Conservation (phyloP, 2,329 filamentous ascomycete genomes). For the Monosporascus ibericus region DNA sequence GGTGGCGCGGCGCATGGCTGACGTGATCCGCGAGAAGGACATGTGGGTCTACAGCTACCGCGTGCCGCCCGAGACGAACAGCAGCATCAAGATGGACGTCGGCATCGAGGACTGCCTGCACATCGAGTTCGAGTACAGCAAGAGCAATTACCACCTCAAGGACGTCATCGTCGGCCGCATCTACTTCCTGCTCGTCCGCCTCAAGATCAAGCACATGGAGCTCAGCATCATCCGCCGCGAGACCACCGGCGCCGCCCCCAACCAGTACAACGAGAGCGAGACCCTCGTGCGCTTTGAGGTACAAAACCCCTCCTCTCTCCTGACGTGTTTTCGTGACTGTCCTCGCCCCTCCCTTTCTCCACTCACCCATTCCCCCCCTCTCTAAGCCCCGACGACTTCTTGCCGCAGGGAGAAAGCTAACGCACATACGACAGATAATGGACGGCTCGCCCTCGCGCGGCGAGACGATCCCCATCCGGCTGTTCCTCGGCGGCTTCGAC, state of each 20-base stretch:
- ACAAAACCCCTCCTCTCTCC: conserved; percentile 13
- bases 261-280: conserved; percentile 99
- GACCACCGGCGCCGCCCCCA: conserved; percentile 91
- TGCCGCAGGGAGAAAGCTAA: conserved; percentile 3
- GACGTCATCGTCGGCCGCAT: conserved; percentile 98
- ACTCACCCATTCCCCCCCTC: neutral
- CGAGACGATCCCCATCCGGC: conserved; percentile 89
- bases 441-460: conserved; percentile 96
- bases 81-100: conserved; percentile 99
- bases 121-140: conserved; percentile 99
- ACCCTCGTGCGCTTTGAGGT: conserved; percentile 95
- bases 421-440: conserved; percentile 68
- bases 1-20: conserved; percentile 92
- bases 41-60: conserved; percentile 99
- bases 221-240: conserved; percentile 94
- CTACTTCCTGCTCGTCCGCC: conserved; percentile 91
- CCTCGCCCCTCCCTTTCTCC: neutral
- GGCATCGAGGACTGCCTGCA: conserved; percentile 98
- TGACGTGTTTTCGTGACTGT: neutral
- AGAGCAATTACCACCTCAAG: conserved; percentile 98
- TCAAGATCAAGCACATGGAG: conserved; percentile 99
- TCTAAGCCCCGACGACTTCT: neutral
- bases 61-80: conserved; percentile 96
- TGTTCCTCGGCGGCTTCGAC: conserved; percentile 97
- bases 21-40: conserved; percentile 98